Evolutionary conservation across 2,329 filamentous ascomycete species (phyloP).

Genomic region (Botryotinia globosa): DNA sequence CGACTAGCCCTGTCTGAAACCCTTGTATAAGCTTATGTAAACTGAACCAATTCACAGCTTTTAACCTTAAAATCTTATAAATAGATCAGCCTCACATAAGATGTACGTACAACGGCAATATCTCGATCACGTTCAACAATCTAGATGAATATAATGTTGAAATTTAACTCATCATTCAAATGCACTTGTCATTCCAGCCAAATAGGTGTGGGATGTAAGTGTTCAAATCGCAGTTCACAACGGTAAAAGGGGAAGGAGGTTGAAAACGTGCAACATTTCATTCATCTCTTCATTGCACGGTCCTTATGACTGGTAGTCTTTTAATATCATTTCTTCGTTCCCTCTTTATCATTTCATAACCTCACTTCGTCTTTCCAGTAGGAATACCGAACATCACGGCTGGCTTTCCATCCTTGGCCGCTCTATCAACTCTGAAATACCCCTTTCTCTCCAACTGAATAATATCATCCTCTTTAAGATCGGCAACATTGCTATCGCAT

Average conservation of each 20-base stretch:
- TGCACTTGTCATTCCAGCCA: background rate
- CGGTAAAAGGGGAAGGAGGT: background rate
- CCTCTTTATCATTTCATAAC: background rate
- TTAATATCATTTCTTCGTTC: conserved; percentile 6
- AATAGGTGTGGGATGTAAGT: background rate
- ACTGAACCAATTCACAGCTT: background rate
- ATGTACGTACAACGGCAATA: background rate
- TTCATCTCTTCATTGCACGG: background rate
- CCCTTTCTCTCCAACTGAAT: conserved; percentile 94
- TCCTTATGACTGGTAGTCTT: background rate
- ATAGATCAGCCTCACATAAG: background rate
- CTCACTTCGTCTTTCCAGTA: conserved; percentile 54
- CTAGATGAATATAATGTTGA: background rate
- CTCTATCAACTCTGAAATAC: conserved; percentile 79
- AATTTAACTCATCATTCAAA: background rate
- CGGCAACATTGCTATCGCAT: conserved; percentile 76
- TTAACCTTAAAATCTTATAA: background rate
- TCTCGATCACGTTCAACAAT: background rate
- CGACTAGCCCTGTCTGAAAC: background rate
- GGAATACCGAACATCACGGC: conserved; percentile 69
- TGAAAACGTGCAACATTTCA: background rate
- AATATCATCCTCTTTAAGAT: conserved; percentile 82
- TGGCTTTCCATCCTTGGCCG: conserved; percentile 55
- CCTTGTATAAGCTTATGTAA: conserved; percentile 1
- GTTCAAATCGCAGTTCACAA: background rate